Percentiles rank a stretch among this genome's conserved stretches.
phyloP scores from a whole-genome alignment of 306 rosid genomes.

The Prinsepia uniflora region DNA sequence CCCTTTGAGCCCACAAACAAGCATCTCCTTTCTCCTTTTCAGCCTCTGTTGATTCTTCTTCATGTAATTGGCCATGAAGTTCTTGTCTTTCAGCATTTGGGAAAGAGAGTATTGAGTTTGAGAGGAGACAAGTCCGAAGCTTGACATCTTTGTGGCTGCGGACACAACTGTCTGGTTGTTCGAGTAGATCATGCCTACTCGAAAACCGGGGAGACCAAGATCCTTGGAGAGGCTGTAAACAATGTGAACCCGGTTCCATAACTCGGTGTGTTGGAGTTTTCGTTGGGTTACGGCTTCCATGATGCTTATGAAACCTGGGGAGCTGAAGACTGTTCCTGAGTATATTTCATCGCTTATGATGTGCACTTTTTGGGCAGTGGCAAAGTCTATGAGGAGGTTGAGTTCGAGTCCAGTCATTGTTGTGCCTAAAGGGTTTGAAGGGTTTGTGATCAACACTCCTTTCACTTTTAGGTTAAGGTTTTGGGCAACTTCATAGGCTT shows the following conservation, averaged over 20 bases:
- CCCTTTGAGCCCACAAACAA: constrained; percentile 43
- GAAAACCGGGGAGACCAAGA: constrained; percentile 66
- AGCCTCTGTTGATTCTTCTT: constrained; percentile 42
- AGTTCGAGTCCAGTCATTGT: constrained; percentile 52
- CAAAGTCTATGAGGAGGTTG: constrained; percentile 46
- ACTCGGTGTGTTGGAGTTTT: background rate
- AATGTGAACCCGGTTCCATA: constrained; percentile 44
- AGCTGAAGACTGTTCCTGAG: constrained; percentile 60
- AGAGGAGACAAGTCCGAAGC: constrained; percentile 74
- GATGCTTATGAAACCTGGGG: constrained; percentile 50
- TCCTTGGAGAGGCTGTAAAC: constrained; percentile 80
- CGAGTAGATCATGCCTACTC: constrained; percentile 83
- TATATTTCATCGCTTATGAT: constrained; percentile 81
- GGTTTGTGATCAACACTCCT: constrained; percentile 76
- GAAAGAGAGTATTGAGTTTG: constrained; percentile 71
- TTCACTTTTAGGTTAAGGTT: constrained; percentile 47
- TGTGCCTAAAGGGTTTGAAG: constrained; percentile 84
- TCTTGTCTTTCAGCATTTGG: constrained; percentile 41
- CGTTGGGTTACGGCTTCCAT: constrained; percentile 33
- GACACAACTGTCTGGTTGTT: constrained; percentile 41
- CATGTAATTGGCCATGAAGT: constrained; percentile 43
- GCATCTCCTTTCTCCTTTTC: constrained; percentile 38
- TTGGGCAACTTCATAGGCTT: constrained; percentile 54
- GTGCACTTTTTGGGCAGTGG: constrained; percentile 41
- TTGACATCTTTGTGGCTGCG: constrained; percentile 88